Base-by-base conservation (phyloP, 202 grass and related monocot genomes). In the Zizania palustris region DNA sequence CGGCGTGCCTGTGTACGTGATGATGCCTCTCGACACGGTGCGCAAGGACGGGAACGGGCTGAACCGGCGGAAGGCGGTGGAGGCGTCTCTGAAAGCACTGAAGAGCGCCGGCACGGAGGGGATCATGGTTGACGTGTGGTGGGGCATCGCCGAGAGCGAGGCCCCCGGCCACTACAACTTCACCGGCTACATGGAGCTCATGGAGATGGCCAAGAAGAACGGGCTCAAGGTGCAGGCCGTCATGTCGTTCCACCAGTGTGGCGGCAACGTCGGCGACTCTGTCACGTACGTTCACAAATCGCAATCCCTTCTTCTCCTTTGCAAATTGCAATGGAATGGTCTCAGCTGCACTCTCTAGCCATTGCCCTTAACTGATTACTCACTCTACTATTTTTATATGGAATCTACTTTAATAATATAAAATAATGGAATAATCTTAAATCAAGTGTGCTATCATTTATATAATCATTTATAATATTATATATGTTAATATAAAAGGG, bases 41-140 rank as follows among this genome's bases (percentile, higher is more conserved):
- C 61, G 72, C 64, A 86, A 84, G 42, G 87, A 84, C 49, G 93
- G 93, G 5, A 82, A n/a, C 67, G 40, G 43, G 22, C 73, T 97
- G 4, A 88, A 90, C 79, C 73, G 89, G 8, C 59, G 81, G 55
- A 92, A 76, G 85, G 90, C 90, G 9, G 80, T 97, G 54, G 72
- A 75, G 75, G 85, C 82, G 22, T 93, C 87, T 10, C 68, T 97
- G 53, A 54, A 68, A 65, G 93, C 82, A 68, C 82, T 93, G 63
- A 88, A 90, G 90, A 88, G 80, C 79, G 85, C 93, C 5, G 90
- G 93, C 6, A 85, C 82, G 0, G 85, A 84, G 59, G 93, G 93
- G 49, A 87, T 97, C 76, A 93, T 90, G 93, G 90, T 97, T 33
- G 93, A 93, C 74, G 90, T 97, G 5, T 97, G 93, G 93, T 93